Percentiles rank a stretch among this genome's conserved stretches.
Evolutionary conservation across 2,329 filamentous ascomycete species (phyloP).

Genomic region (Volutella citrinella): DNA sequence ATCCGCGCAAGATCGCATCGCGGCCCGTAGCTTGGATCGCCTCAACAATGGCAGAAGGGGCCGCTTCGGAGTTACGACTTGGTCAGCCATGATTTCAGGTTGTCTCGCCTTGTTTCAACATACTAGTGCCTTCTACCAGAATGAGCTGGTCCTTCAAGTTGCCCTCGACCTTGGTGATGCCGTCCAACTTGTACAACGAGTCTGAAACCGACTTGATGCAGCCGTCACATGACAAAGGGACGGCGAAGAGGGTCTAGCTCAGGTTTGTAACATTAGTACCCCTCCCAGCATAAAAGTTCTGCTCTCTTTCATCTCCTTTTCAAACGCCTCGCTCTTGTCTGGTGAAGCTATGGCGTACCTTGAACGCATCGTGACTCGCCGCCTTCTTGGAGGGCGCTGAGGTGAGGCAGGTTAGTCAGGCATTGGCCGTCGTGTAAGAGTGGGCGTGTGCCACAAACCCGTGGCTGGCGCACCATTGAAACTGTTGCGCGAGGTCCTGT

Average conservation of each 20-base stretch:
- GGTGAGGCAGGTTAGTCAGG: too few relatives aligned
- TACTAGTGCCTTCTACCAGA: constrained; percentile 78
- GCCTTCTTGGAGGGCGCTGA: constrained; percentile 32
- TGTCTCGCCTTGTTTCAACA: constrained; percentile 21
- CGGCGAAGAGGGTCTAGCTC: constrained; percentile 83
- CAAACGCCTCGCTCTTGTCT: constrained; percentile 18
- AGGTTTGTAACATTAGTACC: constrained; percentile 34
- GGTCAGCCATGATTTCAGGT: constrained; percentile 7
- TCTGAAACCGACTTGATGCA: constrained; percentile 86
- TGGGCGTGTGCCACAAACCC: constrained; percentile 22
- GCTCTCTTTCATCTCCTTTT: constrained; percentile 22
- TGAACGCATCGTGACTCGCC: constrained; percentile 44
- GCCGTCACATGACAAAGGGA: constrained; percentile 85
- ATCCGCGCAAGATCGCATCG: constrained; percentile 91
- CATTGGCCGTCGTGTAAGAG: too few relatives aligned
- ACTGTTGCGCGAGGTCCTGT: constrained; percentile 19
- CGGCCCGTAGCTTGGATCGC: constrained; percentile 87
- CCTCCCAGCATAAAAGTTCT: constrained; percentile 12
- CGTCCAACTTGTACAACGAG: constrained; percentile 71
- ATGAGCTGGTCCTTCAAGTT: constrained; percentile 81
- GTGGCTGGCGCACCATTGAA: constrained; percentile 18
- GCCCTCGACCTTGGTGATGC: constrained; percentile 79
- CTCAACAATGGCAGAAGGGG: constrained; percentile 84
- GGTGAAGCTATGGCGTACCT: constrained; percentile 34
- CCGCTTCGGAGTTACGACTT: constrained; percentile 45